Conservation (phyloP, 192 early-diverging fungal species). For the Lobosporangium transversale region DNA sequence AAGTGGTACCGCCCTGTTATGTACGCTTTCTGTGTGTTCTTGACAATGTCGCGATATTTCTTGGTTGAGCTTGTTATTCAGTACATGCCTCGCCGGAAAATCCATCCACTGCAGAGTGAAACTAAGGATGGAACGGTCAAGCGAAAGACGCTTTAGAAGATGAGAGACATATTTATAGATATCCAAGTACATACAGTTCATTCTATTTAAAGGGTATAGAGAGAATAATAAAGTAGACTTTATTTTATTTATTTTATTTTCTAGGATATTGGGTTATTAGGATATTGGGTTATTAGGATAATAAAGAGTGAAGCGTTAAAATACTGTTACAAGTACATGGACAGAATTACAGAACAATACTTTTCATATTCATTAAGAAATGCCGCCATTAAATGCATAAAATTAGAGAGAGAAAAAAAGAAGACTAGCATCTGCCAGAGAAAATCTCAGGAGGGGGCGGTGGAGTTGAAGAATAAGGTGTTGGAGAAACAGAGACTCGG, state of each 20-base stretch:
- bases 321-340: too few relatives aligned
- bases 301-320: too few relatives aligned
- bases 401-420: too few relatives aligned
- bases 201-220: too few relatives aligned
- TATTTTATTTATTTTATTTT: too few relatives aligned
- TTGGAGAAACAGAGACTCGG: constrained; percentile 31
- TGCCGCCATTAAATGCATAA: too few relatives aligned
- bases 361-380: too few relatives aligned
- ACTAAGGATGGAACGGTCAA: background rate
- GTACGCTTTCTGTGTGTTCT: constrained; percentile 51
- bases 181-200: too few relatives aligned
- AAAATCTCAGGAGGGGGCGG: constrained; percentile 7
- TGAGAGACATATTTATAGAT: background rate
- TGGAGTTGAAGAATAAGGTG: constrained; percentile 7
- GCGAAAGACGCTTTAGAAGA: constrained; percentile 10
- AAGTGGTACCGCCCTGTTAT: constrained; percentile 54
- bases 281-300: too few relatives aligned
- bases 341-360: too few relatives aligned
- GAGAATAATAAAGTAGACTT: too few relatives aligned
- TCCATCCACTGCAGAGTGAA: constrained; percentile 2
- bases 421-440: background rate
- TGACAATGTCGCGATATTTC: constrained; percentile 49
- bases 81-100: constrained; percentile 32
- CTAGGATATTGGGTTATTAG: too few relatives aligned
- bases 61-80: constrained; percentile 52